These are phyloP conservation scores for Coemansia sp. DNA, from an alignment of 192 early-diverging fungal genomes.

Conservation along the genomic window DNA sequence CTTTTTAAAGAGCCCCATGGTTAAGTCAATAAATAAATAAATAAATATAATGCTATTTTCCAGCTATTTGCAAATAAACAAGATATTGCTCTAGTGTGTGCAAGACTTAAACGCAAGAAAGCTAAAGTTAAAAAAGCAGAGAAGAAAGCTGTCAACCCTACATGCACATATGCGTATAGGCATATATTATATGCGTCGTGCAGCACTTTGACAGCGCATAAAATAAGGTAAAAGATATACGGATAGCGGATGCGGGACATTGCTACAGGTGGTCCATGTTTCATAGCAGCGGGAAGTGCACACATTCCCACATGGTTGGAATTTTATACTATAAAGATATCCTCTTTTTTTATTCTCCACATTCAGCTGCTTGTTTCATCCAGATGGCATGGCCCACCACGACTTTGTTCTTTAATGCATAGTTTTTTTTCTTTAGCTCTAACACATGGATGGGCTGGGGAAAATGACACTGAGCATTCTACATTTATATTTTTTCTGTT, in stretches of 20 bases:
- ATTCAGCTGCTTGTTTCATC: no score
- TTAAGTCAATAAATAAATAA: not conserved
- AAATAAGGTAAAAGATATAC: not conserved
- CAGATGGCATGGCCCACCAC: not conserved
- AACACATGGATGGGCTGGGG: no score
- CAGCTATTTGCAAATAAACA: not conserved
- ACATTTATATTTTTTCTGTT: no score
- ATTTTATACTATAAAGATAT: not conserved
- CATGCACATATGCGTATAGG: not conserved
- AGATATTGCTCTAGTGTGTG: not conserved
- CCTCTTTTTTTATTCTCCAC: no score
- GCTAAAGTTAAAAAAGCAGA: not conserved
- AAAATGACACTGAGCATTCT: no score
- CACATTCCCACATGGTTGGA: not conserved
- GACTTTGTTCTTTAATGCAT: no score
- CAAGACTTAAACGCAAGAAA: not conserved
- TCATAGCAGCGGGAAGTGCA: not conserved
- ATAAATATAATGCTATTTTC: not conserved
- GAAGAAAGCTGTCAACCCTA: not conserved
- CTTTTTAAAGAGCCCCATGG: slow-evolving; percentile 43
- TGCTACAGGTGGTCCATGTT: not conserved
- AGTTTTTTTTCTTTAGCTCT: no score
- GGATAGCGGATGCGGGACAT: no score
- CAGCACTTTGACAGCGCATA: not conserved
- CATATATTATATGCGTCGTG: not conserved